Evolutionary conservation across 345 rosid genomes (phyloP).

Genomic region (Euphorbia tirucalli): DNA sequence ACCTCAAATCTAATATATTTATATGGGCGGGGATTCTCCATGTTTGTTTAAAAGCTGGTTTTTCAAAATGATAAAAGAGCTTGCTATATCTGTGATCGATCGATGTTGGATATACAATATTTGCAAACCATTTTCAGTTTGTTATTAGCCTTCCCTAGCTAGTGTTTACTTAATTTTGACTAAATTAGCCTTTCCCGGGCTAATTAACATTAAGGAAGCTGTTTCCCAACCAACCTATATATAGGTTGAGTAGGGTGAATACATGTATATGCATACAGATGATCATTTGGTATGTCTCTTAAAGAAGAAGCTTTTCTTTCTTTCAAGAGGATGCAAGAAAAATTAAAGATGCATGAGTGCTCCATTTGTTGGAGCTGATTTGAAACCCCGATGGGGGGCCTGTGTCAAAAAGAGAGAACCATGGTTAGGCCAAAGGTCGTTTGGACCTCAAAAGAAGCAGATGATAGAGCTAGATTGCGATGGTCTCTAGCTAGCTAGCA

Average conservation of each 20-base stretch:
- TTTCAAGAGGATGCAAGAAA: slow-evolving; percentile 22
- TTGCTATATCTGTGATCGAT: slow-evolving; percentile 43
- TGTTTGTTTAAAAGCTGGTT: slow-evolving; percentile 19
- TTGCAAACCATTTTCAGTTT: slow-evolving; percentile 44
- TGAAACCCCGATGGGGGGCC: slow-evolving; percentile 63
- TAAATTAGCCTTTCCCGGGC: slow-evolving; percentile 30
- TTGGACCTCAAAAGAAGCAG: slow-evolving; percentile 39
- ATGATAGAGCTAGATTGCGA: slow-evolving; percentile 18
- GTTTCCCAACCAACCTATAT: too few relatives aligned
- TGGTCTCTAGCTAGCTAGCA: slow-evolving; percentile 49
- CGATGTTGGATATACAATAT: slow-evolving; percentile 46
- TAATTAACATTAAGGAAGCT: too few relatives aligned
- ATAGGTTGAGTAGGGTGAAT: slow-evolving; percentile 38
- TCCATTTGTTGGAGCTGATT: slow-evolving; percentile 35
- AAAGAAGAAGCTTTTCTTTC: neutral
- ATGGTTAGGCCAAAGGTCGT: slow-evolving; percentile 80
- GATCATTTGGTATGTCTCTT: slow-evolving; percentile 44
- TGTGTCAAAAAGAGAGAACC: slow-evolving; percentile 53
- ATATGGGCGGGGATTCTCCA: too few relatives aligned
- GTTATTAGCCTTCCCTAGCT: slow-evolving; percentile 68
- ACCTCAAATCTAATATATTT: too few relatives aligned
- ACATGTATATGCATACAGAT: slow-evolving; percentile 22
- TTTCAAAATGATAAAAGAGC: slow-evolving; percentile 25
- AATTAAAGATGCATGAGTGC: slow-evolving; percentile 28
- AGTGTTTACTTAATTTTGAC: too few relatives aligned